Evolutionary conservation across 2,329 filamentous ascomycete genomes (phyloP), one percentile per base, ranked within the genome.

Genomic region (Aciculosporium take): DNA sequence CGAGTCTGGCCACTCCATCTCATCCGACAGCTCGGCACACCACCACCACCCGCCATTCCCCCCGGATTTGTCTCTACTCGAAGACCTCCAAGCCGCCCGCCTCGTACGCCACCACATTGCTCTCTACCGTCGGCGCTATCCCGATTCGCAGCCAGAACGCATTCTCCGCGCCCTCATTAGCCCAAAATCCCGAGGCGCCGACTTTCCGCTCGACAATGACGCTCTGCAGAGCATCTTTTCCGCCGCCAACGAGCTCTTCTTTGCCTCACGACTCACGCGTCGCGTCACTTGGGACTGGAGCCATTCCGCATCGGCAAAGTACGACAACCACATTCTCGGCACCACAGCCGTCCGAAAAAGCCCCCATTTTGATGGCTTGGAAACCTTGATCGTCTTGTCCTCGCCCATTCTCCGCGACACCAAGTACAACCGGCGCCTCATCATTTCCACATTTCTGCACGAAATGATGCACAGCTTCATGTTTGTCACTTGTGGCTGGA

Each of bases 391-490:
- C 38, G 68, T 77, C 4, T 60, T 81, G 10, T 79, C 75, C 4
- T 65, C 66, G 2, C 69, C 73, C 0, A 75, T 80, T 12, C 64
- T 80, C n/a, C 63, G 61, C 30, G 65, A 72, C 47, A 64, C 57
- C 12, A 65, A 62, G 37, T 81, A 76, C 55, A 76, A 75, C 53
- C 61, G 76, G 5, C 65, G 74, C 6, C 62, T 81, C 13, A 65
- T 81, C 41, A 76, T 81, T 37, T 74, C 72, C 6, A 77, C 76
- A 0, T 79, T 81, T 47, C 52, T 81, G 36, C 77, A 81, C 52
- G 77, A 81, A 57, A 68, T 80, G 49, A 76, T 81, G 37, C 76
- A 81, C 57, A 76, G 75, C 56, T 81, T 78, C 51, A 61, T 81
- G 13, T 81, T 81, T 48, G 69, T 81, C 43, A 64, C 61, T 39